Evolutionary conservation across 108 stramenopile species (phyloP), one percentile per base, ranked within the genome.

Genomic region (Parietichytrium sp.): DNA sequence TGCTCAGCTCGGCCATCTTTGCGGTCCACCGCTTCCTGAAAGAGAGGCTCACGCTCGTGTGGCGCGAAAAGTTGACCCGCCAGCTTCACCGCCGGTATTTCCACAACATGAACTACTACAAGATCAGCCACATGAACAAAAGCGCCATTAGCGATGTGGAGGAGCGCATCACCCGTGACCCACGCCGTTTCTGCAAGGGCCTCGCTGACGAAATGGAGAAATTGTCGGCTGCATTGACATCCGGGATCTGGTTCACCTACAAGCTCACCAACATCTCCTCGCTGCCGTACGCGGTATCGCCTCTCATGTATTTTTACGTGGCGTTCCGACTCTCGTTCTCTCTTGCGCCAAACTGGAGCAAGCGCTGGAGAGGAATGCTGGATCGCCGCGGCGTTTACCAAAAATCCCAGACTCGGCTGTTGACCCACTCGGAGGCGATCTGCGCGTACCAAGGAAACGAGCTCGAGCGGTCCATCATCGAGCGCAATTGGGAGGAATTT

Each of bases 301-400:
- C 38, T 38, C 83, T 85, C 49, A 85, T 83, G 3, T 79, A 83
- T 15, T 18, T 25, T 6, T 29, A 55, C 29, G 18, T 27, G 6
- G 50, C 50, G 1, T 26, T 80, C 50, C 30, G 54, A 29, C 52
- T 30, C 31, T 53, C 52, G 54, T 13, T 47, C 54, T 53, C 18
- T 20, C 42, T 55, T 26, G 54, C 45, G 12, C 38, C 45, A 47
- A 49, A 48, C 78, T 79, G 78, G 47, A 49, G 78, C 78, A 72
- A 72, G 33, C 48, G 78, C 78, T 79, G 78, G 78, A 23, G 78
- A 2, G 27, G 81, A 8, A 83, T 85, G 36, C 80, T 81, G 3
- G 84, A 85, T 27, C 83, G 82, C 48, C 84, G 84, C 8, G 85
- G 82, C 16, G 80, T 82, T 78, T 85, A 85, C 48, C 85, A 84